phyloP scores from a whole-genome alignment of 441 rosid genomes.

The Populus tomentosa region DNA sequence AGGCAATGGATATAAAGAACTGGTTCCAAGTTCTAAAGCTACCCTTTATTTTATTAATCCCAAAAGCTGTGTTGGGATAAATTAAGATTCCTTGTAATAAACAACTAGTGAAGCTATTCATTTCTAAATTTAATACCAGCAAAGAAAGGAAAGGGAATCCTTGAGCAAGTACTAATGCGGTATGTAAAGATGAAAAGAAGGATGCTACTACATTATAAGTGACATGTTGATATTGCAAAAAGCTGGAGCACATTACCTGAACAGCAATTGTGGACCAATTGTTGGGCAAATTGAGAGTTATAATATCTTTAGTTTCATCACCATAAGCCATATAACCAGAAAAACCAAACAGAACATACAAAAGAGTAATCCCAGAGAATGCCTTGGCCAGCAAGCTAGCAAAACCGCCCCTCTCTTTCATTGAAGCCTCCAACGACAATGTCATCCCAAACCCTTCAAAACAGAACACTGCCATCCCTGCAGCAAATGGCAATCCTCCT shows the following conservation, averaged over 20 bases:
- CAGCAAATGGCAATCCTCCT: slow-evolving; percentile 80
- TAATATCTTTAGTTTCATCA: slow-evolving; percentile 69
- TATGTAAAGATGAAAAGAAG: background rate
- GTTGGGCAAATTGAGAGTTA: slow-evolving; percentile 64
- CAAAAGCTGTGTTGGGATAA: background rate
- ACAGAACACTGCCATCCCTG: slow-evolving; percentile 89
- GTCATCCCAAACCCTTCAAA: slow-evolving; percentile 93
- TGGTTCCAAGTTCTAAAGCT: slow-evolving; percentile 9
- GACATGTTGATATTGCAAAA: background rate
- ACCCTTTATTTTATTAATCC: background rate
- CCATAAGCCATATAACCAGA: slow-evolving; percentile 95
- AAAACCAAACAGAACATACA: slow-evolving; percentile 66
- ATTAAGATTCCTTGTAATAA: background rate
- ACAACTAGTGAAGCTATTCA: background rate
- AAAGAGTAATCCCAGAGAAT: slow-evolving; percentile 56
- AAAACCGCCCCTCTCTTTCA: slow-evolving; percentile 63
- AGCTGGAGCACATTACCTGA: slow-evolving; percentile 45
- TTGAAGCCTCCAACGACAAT: slow-evolving; percentile 70
- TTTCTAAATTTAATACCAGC: background rate
- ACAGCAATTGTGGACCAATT: slow-evolving; percentile 69
- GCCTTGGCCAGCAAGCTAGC: slow-evolving; percentile 58
- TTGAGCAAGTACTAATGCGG: background rate
- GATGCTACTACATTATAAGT: background rate
- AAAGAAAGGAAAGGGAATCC: background rate
- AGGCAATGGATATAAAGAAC: slow-evolving; percentile 8